Evolutionary conservation across 257 asterid species (phyloP).

Genomic region (Lycium barbarum): DNA sequence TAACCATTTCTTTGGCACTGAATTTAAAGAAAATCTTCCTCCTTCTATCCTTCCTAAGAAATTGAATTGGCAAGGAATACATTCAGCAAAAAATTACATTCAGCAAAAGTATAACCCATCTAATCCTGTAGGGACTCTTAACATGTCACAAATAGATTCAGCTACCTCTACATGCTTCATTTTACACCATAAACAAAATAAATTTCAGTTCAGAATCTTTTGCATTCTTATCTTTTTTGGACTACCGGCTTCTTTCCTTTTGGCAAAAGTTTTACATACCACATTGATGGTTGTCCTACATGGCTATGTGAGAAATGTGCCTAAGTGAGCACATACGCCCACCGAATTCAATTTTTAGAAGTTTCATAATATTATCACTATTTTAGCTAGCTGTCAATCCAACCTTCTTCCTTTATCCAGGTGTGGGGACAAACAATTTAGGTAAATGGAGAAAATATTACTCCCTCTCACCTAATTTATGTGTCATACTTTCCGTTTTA

Average conservation of each 20-base stretch:
- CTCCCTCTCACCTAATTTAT: neutral
- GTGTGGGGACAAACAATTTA: neutral
- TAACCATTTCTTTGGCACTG: neutral
- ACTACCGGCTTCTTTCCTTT: neutral
- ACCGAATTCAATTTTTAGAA: conserved; percentile 9
- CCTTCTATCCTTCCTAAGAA: neutral
- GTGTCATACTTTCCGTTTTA: neutral
- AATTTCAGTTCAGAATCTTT: conserved; percentile 4
- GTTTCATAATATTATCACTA: conserved; percentile 15
- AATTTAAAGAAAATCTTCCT: conserved; percentile 4
- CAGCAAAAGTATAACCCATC: conserved; percentile 9
- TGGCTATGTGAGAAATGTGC: conserved; percentile 8
- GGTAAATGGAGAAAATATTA: conserved; percentile 3
- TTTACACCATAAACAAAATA: conserved; percentile 11
- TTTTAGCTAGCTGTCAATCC: neutral
- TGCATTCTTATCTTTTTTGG: neutral
- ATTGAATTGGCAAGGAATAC: conserved; percentile 17
- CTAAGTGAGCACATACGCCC: neutral
- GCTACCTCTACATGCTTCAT: conserved; percentile 22
- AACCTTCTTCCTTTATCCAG: neutral
- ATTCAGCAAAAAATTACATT: conserved; percentile 1
- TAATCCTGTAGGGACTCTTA: conserved; percentile 1
- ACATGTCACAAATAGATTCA: neutral
- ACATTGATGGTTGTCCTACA: neutral
- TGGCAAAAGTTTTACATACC: conserved; percentile 2